Evolutionary conservation across 78 protist species (phyloP), one percentile per base, ranked within the genome.

Genomic region (Tieghemostelium lacteum): DNA sequence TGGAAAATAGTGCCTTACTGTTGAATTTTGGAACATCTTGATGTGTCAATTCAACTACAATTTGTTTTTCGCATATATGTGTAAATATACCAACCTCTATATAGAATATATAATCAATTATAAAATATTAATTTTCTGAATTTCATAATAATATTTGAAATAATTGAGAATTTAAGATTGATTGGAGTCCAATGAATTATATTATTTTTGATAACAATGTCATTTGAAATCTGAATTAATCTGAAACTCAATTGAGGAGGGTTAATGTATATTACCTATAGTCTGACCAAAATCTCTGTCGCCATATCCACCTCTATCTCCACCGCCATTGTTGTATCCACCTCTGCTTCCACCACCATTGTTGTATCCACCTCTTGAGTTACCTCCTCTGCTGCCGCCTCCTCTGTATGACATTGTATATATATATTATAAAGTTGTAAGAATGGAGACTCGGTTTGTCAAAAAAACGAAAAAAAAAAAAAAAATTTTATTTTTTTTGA

Each of bases 1-100:
- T 65, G 20, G 39, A 4, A 2, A 57, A 63, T 70, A 69, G 66
- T 6, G 73, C 93, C 39, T 75, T 66, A 74, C 74, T 54, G 57
- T 75, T 76, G 77, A 87, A 73, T 71, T 87, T 87, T 58, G 93
- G 93, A 31, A 87, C 67, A 36, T 70, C 55, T 20, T 87, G 73
- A 14, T 40, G 74, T 22, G 86, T 75, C 39, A 76, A 65, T 33
- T 66, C 40, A 50, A 72, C 72, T 58, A 87, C 93, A 49, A 87
- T 74, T n/a, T 73, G 55, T 34, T 87, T 77, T 71, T 87, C 93
- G 50, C 78, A 60, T 31, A 29, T n/a, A 26, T 87, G 93, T 2
- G 58, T 17, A 64, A 87, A 87, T 29, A 33, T 2, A 52, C 93
- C 93, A 75, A 87, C 63, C 39, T 85, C 92, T 85, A 85, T 26